phyloP scores from a whole-genome alignment of 1,284 basidiomycete species.

The Pulveroboletus sp. region DNA sequence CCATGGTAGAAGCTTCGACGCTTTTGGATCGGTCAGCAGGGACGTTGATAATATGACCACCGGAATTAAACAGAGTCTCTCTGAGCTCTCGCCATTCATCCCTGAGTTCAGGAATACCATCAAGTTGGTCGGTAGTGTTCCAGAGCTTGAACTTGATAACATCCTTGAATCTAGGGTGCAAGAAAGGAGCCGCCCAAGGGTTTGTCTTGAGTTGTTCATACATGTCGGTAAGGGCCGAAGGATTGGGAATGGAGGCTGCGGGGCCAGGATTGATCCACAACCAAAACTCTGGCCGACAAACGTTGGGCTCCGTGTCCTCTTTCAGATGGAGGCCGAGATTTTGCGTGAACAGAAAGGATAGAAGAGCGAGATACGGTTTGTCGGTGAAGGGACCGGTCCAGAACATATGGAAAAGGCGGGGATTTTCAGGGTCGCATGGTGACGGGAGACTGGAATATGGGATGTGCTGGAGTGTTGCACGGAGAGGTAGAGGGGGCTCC shows the following conservation, averaged over 20 bases:
- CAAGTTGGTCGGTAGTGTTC: slow-evolving; percentile 89
- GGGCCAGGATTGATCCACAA: slow-evolving; percentile 86
- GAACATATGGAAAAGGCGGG: slow-evolving; percentile 78
- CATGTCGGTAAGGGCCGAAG: slow-evolving; percentile 69
- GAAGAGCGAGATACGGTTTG: slow-evolving; percentile 74
- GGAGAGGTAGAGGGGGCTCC: slow-evolving; percentile 43
- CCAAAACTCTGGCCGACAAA: slow-evolving; percentile 79
- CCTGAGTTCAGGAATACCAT: slow-evolving; percentile 75
- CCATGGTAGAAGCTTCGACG: slow-evolving; percentile 18
- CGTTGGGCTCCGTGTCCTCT: slow-evolving; percentile 37
- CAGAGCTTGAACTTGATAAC: slow-evolving; percentile 85
- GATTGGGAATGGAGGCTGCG: slow-evolving; percentile 71
- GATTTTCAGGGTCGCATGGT: slow-evolving; percentile 64
- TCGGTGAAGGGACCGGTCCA: slow-evolving; percentile 81
- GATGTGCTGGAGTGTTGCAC: slow-evolving; percentile 40
- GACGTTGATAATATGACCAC: slow-evolving; percentile 60
- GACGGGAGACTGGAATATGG: slow-evolving; percentile 41
- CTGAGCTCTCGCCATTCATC: slow-evolving; percentile 74
- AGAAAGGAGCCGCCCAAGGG: slow-evolving; percentile 84
- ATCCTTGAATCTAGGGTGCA: slow-evolving; percentile 78
- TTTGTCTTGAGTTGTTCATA: slow-evolving; percentile 67
- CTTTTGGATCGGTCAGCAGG: slow-evolving; percentile 42
- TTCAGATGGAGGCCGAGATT: slow-evolving; percentile 64
- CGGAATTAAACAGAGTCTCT: slow-evolving; percentile 74
- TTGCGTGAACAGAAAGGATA: slow-evolving; percentile 77